These are phyloP conservation scores for Eucalyptus tenuipes DNA, from an alignment of 345 rosid species.

Conservation along the genomic window DNA sequence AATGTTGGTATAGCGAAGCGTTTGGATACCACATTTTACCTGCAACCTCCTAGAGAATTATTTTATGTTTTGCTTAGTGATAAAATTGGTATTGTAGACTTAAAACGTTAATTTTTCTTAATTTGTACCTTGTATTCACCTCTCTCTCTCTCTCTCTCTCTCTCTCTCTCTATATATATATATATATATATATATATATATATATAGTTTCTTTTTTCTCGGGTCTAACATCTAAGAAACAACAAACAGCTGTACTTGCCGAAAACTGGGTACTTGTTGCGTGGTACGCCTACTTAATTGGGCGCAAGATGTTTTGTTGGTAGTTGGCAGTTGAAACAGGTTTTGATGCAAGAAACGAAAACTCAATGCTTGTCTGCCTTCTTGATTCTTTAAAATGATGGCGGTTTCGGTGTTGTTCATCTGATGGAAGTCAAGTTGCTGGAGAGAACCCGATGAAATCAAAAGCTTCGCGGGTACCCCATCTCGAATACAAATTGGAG, in stretches of 20 bases:
- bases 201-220: too few species aligned
- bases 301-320: neutral
- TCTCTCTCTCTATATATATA: rapidly evolving
- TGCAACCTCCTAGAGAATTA: neutral
- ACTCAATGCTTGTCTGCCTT: neutral
- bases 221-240: neutral
- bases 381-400: neutral
- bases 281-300: neutral
- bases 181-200: too few species aligned
- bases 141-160: too few species aligned
- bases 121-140: too few species aligned
- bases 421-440: neutral
- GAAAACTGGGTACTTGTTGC: neutral
- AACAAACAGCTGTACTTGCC: neutral
- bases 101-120: too few species aligned
- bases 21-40: neutral
- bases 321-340: neutral
- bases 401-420: neutral
- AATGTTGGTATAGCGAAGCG: rapidly evolving
- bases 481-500: neutral
- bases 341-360: neutral
- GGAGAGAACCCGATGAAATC: neutral
- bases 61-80: too few species aligned
- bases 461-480: neutral
- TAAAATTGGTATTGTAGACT: too few species aligned